Evolutionary conservation across 768 basidiomycete species (phyloP).

Genomic region (Trametes gibbosa): DNA sequence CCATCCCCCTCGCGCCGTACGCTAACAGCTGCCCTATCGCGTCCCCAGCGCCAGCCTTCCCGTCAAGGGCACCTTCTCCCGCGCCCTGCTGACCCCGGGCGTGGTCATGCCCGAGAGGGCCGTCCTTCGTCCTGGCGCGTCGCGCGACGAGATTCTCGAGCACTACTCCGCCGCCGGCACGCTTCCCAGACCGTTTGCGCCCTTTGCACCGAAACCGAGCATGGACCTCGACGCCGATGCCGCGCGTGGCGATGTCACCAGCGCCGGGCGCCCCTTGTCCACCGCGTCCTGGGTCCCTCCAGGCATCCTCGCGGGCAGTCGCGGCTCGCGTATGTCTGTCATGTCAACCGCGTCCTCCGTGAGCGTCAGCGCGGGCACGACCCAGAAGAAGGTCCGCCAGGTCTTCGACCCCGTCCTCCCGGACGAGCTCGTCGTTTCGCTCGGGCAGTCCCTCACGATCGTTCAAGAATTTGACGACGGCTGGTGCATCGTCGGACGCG

Average conservation of each 20-base stretch:
- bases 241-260: not conserved
- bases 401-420: constrained; percentile 67
- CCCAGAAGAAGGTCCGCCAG: constrained; percentile 52
- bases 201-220: constrained; percentile 33
- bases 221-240: not conserved
- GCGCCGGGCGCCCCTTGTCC: constrained; percentile 19
- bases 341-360: constrained; percentile 20
- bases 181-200: constrained; percentile 41
- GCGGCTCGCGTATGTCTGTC: constrained; percentile 21
- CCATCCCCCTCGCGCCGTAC: not conserved
- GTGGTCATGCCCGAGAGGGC: constrained; percentile 55
- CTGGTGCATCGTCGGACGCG: constrained; percentile 72
- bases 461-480: constrained; percentile 74
- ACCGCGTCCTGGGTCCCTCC: constrained; percentile 22
- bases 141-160: constrained; percentile 42
- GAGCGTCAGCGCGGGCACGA: constrained; percentile 10
- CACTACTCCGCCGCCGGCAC: constrained; percentile 43
- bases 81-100: constrained; percentile 40
- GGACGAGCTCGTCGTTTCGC: constrained; percentile 61
- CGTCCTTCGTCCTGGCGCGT: constrained; percentile 35
- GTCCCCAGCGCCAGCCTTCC: constrained; percentile 2
- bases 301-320: constrained; percentile 4
- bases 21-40: not conserved
- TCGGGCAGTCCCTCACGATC: constrained; percentile 60
- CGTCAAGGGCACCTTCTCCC: constrained; percentile 36